Base-by-base conservation (phyloP, 257 asterid genomes). In the Lycium barbarum region DNA sequence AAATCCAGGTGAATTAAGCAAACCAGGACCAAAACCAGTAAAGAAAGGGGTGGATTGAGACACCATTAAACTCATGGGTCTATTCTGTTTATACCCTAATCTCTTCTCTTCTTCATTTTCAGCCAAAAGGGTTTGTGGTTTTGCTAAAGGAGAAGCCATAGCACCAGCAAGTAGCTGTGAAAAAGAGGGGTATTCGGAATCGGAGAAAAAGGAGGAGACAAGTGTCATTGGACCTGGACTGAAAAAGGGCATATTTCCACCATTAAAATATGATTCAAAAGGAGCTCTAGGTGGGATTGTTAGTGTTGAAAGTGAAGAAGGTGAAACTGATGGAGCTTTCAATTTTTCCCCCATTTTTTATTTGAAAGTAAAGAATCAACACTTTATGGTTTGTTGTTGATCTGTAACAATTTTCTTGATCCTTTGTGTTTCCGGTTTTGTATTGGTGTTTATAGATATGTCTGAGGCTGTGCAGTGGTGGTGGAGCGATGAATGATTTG, bases 131-230 rank as follows among this genome's bases (percentile, higher is more conserved):
- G 59, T 43, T 1, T 59, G 12, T 6, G 89, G 88, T 68, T 84
- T 88, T 10, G 87, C 90, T 54, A 88, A 63, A 9, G 99, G 99
- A 26, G 99, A 94, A 81, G 94, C 92, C 96, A 94, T 95, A 26
- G 99, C 97, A 18, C 98, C 98, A 59, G 99, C 98, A 1, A 95
- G 88, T 43, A 95, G 92, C 92, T 94, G 98, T 22, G 98, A 95
- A 92, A 95, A 95, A 26, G 99, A 91, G 26, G 84, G 83, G 87
- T 55, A 62, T 88, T 91, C 80, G 83, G 92, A 83, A 90, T 92
- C 94, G 58, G 98, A 79, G 87, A 95, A 92, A 89, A 90, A 89
- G 83, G 87, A 88, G 49, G 92, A 86, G n/a, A 89, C 47, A 15
- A 89, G 84, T 49, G 90, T 84, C 86, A 89, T 86, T 35, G 90